Base-by-base conservation (phyloP, 768 basidiomycete species). In the Termitomyces sp. region DNA sequence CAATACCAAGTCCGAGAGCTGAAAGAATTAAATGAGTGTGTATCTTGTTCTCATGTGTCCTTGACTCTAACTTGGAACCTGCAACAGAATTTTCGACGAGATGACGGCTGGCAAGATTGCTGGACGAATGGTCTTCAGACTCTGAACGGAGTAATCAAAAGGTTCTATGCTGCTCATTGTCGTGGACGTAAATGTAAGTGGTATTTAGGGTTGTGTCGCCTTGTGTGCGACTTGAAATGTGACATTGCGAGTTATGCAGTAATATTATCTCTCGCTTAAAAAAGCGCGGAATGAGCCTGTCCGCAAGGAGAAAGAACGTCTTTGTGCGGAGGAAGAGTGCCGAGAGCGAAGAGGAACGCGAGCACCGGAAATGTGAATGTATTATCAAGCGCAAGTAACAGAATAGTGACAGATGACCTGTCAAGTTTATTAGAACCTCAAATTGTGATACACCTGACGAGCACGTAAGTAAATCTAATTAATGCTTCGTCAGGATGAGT, bases 11-110 rank as follows among this genome's bases (percentile, higher is more conserved):
- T 78, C 24, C 79, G 71, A 65, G 71, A 75, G 0, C 71, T 91
- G 50, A 67, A 74, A 0, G 79, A 83, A 11, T 69, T 89, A 48
- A 75, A 80, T 37, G 69, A 78, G 81, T 85, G 63, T 63, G 82
- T 73, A 41, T 49, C 56, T 39, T 22, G 22, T 36, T 58, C 41
- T 48, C 34, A 34, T 30, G 13, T 42, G 9, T 27, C 31, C 46
- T 27, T 22, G 24, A 24, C 24, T 20, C 22, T 57, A 16, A 54
- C n/a, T 4, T 8, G 56, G 16, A 50, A 31, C 45, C 36, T 39
- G 22, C 30, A 4, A 18, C 34, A 73, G 72, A 1, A 63, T 74
- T 34, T 66, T 70, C 27, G 64, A 68, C 7, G 68, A 71, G 31
- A 58, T 74, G 58, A 64, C 64, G 16, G 63, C 63, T 11, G 72